phyloP scores from a whole-genome alignment of 176 grass and related monocot species.

The Cymbopogon citratus region DNA sequence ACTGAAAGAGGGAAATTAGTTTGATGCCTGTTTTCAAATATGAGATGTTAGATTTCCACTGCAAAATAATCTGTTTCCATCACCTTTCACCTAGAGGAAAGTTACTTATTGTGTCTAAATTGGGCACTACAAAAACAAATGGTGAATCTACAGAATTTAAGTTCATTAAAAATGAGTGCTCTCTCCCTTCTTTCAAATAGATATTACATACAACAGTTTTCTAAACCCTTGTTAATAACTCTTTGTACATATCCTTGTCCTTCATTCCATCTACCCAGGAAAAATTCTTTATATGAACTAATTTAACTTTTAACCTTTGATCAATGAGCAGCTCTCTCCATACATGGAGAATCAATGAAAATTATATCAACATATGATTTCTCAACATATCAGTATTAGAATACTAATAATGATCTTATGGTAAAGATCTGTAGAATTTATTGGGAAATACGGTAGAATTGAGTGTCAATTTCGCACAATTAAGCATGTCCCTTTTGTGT shows the following conservation, averaged over 20 bases:
- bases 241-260: background rate
- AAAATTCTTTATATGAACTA: background rate
- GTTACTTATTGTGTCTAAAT: background rate
- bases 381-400: conserved; percentile 1
- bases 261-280: background rate
- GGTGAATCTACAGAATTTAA: background rate
- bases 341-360: background rate
- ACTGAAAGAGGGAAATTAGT: background rate
- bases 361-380: background rate
- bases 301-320: background rate
- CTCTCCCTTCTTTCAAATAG: background rate
- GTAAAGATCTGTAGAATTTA: background rate
- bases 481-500: background rate
- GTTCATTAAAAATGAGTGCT: background rate
- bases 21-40: background rate
- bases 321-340: background rate
- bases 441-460: conserved; percentile 2
- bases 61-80: background rate
- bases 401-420: background rate
- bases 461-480: background rate
- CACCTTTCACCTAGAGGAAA: background rate
- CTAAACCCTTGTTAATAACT: background rate
- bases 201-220: background rate
- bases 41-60: background rate
- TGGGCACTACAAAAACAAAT: background rate